Percentiles rank a stretch among this genome's conserved stretches.
These are phyloP conservation scores for Fusarium verrucosum DNA, from an alignment of 2,329 filamentous ascomycete genomes.

Conservation along the genomic window DNA sequence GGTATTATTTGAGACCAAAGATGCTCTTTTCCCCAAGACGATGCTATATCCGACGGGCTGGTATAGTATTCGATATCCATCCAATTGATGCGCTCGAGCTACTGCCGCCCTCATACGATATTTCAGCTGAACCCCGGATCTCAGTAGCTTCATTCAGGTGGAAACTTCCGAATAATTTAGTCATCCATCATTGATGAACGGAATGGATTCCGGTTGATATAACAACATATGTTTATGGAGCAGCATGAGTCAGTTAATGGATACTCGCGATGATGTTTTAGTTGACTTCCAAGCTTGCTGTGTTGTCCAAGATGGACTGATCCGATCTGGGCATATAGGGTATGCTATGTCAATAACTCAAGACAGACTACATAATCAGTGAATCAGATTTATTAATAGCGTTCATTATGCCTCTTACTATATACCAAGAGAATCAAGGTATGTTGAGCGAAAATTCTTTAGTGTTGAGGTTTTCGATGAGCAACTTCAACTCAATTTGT, in stretches of 20 bases:
- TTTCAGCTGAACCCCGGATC: background rate
- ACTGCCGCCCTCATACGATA: slow-evolving; percentile 12
- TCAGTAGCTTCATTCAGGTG: background rate
- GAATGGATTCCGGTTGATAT: background rate
- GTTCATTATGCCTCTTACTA: too few relatives aligned
- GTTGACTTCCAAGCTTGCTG: background rate
- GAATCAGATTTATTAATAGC: too few relatives aligned
- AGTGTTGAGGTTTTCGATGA: too few relatives aligned
- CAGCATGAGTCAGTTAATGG: background rate
- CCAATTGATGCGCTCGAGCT: background rate
- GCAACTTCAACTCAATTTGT: too few relatives aligned
- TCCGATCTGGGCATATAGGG: background rate
- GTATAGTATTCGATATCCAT: background rate
- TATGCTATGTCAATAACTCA: background rate
- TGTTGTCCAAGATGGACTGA: background rate
- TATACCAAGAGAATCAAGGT: too few relatives aligned
- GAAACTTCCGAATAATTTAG: background rate
- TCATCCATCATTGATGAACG: background rate
- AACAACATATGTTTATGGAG: background rate
- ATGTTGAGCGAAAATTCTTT: too few relatives aligned
- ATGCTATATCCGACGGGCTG: background rate
- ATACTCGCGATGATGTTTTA: background rate
- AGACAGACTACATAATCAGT: background rate
- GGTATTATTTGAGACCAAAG: background rate
- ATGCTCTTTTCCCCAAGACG: background rate